Conservation (phyloP, 768 basidiomycete genomes). For the Leccinum uliginosum region DNA sequence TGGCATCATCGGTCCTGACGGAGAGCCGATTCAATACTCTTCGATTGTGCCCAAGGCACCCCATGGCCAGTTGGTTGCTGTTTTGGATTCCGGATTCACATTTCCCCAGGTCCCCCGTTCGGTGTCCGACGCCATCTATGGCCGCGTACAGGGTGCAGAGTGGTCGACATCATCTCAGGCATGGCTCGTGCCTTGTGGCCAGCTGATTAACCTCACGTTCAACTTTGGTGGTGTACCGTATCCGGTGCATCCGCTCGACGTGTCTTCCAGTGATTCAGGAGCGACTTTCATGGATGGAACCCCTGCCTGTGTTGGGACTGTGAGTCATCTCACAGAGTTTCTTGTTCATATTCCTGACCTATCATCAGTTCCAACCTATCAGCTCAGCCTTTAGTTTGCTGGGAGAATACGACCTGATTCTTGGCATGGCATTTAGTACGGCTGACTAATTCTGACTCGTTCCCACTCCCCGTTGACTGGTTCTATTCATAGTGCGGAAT, state of each 20-base stretch:
- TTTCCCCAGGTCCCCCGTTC: slow-evolving; percentile 68
- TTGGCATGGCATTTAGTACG: slow-evolving; percentile 78
- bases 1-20: slow-evolving; percentile 77
- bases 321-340: slow-evolving; percentile 33
- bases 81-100: slow-evolving; percentile 72
- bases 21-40: slow-evolving; percentile 50
- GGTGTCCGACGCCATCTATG: slow-evolving; percentile 79
- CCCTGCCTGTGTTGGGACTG: slow-evolving; percentile 62
- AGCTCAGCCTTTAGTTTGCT: slow-evolving; percentile 74
- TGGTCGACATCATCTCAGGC: slow-evolving; percentile 52
- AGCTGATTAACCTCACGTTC: slow-evolving; percentile 66
- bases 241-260: slow-evolving; percentile 73
- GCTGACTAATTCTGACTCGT: neutral
- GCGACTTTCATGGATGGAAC: slow-evolving; percentile 43
- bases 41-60: slow-evolving; percentile 72
- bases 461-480: slow-evolving; percentile 2
- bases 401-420: slow-evolving; percentile 77
- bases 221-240: slow-evolving; percentile 66
- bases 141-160: slow-evolving; percentile 67
- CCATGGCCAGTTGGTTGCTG: slow-evolving; percentile 58
- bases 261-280: slow-evolving; percentile 53
- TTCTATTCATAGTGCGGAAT: slow-evolving; percentile 58
- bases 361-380: slow-evolving; percentile 71
- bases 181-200: slow-evolving; percentile 75
- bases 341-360: slow-evolving; percentile 5